Evolutionary conservation across 1,284 basidiomycete genomes (phyloP), one percentile per base, ranked within the genome.

Genomic region (Cryptococcus hybrid): DNA sequence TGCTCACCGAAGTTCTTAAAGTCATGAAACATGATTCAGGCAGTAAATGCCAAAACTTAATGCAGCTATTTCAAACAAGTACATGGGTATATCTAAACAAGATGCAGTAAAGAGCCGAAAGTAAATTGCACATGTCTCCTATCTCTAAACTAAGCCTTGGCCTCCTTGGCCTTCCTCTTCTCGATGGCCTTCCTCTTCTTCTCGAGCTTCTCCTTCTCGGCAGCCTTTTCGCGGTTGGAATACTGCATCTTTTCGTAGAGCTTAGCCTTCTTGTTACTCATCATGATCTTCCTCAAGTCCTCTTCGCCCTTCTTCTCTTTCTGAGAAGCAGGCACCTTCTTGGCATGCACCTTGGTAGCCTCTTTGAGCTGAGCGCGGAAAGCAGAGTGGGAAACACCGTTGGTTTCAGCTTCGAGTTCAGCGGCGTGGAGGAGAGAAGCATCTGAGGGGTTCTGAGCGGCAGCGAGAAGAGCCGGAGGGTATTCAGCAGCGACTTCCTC

Each of bases 201-300:
- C 76, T 86, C 84, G 68, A 90, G 78, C 54, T 80, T 83, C 56
- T 83, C 80, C 58, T 75, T 70, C 86, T 96, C 92, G 39, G 84
- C 82, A 34, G 83, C 82, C 61, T 87, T 86, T 79, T 90, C 91
- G 73, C 84, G 84, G 74, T 94, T 85, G 61, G 88, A 87, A 77
- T 91, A 87, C 80, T 92, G 91, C 85, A 98, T 89, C 81, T 90
- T 90, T 78, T 95, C 92, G 80, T 96, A 98, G 68, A 99, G 78
- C 80, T 96, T 97, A 69, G 88, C 85, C 80, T 97, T 90, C 81
- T 90, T 94, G 81, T 94, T 96, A 80, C 90, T 95, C 86, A 99
- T 88, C 86, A 99, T 85, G 86, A 96, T 96, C 83, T 95, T 96
- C 78, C 92, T 90, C 88, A 97, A 91, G 71, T 95, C 89, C 74